Percentiles rank a stretch among this genome's conserved stretches.
These are phyloP conservation scores for Calcarisporium arbuscula DNA, from an alignment of 2,329 filamentous ascomycete species.

Conservation along the genomic window DNA sequence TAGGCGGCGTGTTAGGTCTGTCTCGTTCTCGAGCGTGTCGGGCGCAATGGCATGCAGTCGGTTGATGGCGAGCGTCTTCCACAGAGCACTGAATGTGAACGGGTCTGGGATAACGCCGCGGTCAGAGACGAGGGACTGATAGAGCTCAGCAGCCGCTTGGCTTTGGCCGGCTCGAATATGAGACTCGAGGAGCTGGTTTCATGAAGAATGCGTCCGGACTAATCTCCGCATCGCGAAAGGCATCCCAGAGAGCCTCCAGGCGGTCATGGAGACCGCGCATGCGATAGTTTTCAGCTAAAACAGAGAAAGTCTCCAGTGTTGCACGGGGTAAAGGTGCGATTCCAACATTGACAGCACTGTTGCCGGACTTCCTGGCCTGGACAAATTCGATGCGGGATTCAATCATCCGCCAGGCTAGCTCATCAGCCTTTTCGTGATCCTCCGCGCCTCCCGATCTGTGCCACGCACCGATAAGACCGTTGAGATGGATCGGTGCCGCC, in stretches of 20 bases:
- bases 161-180: slow-evolving; percentile 54
- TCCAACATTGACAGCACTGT: slow-evolving; percentile 2
- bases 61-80: slow-evolving; percentile 52
- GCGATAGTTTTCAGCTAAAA: slow-evolving; percentile 68
- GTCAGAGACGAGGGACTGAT: slow-evolving; percentile 44
- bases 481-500: slow-evolving; percentile 69
- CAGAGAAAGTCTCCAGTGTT: slow-evolving; percentile 70
- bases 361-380: slow-evolving; percentile 31
- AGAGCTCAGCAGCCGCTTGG: slow-evolving; percentile 48
- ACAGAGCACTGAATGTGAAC: slow-evolving; percentile 63
- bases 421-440: slow-evolving; percentile 56
- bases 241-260: slow-evolving; percentile 55
- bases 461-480: slow-evolving; percentile 76
- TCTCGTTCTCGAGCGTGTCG: slow-evolving; percentile 22
- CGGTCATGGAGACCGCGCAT: slow-evolving; percentile 51
- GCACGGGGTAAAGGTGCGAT: slow-evolving; percentile 45
- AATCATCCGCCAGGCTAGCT: slow-evolving; percentile 72
- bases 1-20: slow-evolving; percentile 30
- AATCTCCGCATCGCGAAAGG: slow-evolving; percentile 58
- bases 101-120: slow-evolving; percentile 53
- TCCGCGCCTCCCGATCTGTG: slow-evolving; percentile 54
- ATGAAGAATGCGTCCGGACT: slow-evolving; percentile 67
- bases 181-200: slow-evolving; percentile 68
- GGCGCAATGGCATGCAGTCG: slow-evolving; percentile 31
- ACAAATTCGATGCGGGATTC: slow-evolving; percentile 59